Base-by-base conservation (phyloP, 2,329 filamentous ascomycete species). In the Capronia americana region DNA sequence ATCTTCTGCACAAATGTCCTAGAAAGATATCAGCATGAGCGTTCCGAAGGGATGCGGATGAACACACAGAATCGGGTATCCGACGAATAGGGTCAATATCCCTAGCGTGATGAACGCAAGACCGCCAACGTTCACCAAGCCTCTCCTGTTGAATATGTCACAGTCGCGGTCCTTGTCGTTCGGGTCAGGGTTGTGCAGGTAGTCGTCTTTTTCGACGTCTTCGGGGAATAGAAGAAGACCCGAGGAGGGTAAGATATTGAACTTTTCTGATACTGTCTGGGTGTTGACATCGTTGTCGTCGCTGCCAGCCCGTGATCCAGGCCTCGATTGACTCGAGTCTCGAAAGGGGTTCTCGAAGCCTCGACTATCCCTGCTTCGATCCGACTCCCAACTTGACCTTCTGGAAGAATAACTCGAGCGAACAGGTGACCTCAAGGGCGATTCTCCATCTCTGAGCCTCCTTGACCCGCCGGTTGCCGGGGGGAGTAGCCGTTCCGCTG, bases 141-240 rank as follows among this genome's bases (percentile, higher is more conserved):
- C 89, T 80, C 89, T 81, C 69, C 80, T 85, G 46, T 85, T 89
- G 75, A 86, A 91, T 48, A 91, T 80, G 73, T 90, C 86, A 71
- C 87, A 88, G 69, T 88, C 86, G 54, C 85, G 82, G 58, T 83
- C 78, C 48, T 88, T 83, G 55, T 90, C 88, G 60, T 84, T 84
- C 1, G 88, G 86, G 72, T 89, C 88, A 0, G 89, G 89, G 72
- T 91, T 90, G 74, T 92, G 89, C 68, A 92, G 74, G 69, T 86
- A 89, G 73, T 92, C 89, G 74, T 92, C 89, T 73, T 90, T 90
- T 75, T 92, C 89, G 24, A 90, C 86, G 73, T 91, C 89, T 75
- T 91, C 88, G 0, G 89, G 89, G 71, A 88, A 91, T 23, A 91
- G 78, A 48, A 92, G 75, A 60, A 91, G 77, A 5, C 88, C 88